Conservation (phyloP, 202 grass and related monocot species). For the Musa balbisiana region DNA sequence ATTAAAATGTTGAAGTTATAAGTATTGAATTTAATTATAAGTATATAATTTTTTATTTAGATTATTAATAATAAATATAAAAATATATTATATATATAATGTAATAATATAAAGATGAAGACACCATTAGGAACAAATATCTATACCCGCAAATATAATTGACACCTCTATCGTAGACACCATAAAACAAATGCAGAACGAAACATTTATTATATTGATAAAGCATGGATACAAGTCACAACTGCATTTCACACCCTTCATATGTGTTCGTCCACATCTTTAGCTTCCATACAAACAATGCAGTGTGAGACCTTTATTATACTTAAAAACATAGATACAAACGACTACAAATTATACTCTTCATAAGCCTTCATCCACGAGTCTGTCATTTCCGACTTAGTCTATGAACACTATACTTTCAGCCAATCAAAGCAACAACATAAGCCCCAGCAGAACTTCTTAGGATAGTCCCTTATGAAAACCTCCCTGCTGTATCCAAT, state of each 20-base stretch:
- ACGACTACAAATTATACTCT: neutral
- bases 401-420: constrained; percentile 26
- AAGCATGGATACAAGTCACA: neutral
- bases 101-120: no score
- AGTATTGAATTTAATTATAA: no score
- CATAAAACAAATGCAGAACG: neutral
- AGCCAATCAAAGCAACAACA: constrained; percentile 90
- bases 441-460: constrained; percentile 69
- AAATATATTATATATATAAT: no score
- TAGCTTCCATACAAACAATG: no score
- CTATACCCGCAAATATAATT: no score
- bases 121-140: no score
- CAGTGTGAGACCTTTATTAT: no score
- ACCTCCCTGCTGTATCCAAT: constrained; percentile 59
- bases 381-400: neutral
- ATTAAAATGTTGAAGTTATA: no score
- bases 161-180: no score
- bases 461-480: constrained; percentile 74
- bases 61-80: no score
- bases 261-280: neutral
- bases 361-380: neutral
- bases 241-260: neutral
- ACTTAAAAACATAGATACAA: neutral
- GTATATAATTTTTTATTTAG: no score
- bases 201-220: constrained; percentile 2